These are phyloP conservation scores for Recurvomyces mirabilis DNA, from an alignment of 495 filamentous ascomycete species.

Conservation along the genomic window DNA sequence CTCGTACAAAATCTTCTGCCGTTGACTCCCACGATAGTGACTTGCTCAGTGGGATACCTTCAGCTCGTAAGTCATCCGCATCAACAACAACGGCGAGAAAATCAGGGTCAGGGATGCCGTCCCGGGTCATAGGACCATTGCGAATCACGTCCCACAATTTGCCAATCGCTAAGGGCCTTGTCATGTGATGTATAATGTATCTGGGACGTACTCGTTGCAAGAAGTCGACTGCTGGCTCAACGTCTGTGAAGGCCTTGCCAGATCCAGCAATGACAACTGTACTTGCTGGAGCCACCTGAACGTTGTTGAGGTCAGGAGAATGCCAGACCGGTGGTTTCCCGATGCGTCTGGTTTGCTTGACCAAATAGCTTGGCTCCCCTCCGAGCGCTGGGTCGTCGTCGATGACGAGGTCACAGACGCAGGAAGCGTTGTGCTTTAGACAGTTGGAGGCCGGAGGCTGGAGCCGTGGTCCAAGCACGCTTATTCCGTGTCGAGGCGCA, in stretches of 20 bases:
- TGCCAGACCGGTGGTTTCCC: slow-evolving; percentile 13
- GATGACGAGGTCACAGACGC: slow-evolving; percentile 9
- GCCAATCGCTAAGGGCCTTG: slow-evolving; percentile 17
- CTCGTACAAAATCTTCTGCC: slow-evolving; percentile 22
- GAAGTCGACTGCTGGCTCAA: slow-evolving; percentile 21
- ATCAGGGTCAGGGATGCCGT: slow-evolving; percentile 16
- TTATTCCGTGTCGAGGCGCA: slow-evolving; percentile 13
- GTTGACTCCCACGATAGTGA: slow-evolving; percentile 21
- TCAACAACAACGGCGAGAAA: slow-evolving; percentile 19
- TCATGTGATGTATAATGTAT: slow-evolving; percentile 22
- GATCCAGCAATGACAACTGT: slow-evolving; percentile 20
- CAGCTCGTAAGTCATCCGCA: slow-evolving; percentile 20
- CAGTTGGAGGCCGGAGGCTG: slow-evolving; percentile 9
- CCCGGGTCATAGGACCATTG: slow-evolving; percentile 16
- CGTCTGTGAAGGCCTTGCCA: slow-evolving; percentile 17
- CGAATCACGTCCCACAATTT: slow-evolving; percentile 20
- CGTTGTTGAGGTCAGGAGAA: slow-evolving; percentile 5
- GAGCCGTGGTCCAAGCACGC: slow-evolving; percentile 8
- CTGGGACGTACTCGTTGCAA: slow-evolving; percentile 13
- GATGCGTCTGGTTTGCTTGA: slow-evolving; percentile 2
- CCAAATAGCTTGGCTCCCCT: not conserved
- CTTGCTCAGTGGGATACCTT: slow-evolving; percentile 18
- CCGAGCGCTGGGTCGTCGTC: not conserved
- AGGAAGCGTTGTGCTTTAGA: slow-evolving; percentile 16
- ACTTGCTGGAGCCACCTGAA: not conserved